These are phyloP conservation scores for Kockovaella imperatae DNA, from an alignment of 768 basidiomycete species.

Conservation along the genomic window DNA sequence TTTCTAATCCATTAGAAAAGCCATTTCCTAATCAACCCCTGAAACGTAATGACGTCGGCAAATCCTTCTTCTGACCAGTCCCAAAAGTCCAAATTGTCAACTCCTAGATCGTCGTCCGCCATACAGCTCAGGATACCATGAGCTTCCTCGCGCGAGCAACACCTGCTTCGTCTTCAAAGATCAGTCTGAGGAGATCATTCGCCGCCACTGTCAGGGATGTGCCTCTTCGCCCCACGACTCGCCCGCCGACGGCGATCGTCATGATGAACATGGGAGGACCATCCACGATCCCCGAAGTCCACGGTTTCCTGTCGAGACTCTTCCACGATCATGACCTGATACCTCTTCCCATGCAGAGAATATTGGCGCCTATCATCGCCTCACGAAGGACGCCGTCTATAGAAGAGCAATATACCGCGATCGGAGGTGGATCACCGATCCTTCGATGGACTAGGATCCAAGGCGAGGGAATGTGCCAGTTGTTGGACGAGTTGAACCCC, in stretches of 20 bases:
- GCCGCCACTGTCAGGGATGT: slow-evolving; percentile 22
- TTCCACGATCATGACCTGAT: slow-evolving; percentile 91
- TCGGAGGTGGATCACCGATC: slow-evolving; percentile 96
- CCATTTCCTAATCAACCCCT: no score
- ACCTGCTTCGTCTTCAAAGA: slow-evolving; percentile 13
- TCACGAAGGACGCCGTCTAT: slow-evolving; percentile 81
- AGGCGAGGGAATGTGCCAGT: slow-evolving; percentile 77
- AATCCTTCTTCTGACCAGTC: no score
- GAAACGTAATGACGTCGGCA: no score
- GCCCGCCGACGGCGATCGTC: slow-evolving; percentile 65
- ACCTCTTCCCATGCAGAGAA: slow-evolving; percentile 81
- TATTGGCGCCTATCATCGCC: slow-evolving; percentile 83
- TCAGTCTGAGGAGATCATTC: slow-evolving; percentile 7
- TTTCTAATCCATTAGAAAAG: no score
- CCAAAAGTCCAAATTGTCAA: no score
- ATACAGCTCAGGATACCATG: no score
- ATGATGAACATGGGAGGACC: slow-evolving; percentile 99
- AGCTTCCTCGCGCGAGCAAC: slow-evolving; percentile 9
- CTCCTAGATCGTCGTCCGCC: no score
- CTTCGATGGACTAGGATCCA: slow-evolving; percentile 79
- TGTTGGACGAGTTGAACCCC: slow-evolving; percentile 92
- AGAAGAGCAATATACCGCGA: slow-evolving; percentile 85
- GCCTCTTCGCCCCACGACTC: slow-evolving; percentile 1
- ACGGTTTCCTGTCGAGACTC: slow-evolving; percentile 83
- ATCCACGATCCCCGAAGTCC: slow-evolving; percentile 85